A percentile compares a stretch with the other conserved stretches of the same genome.
phyloP scores from a whole-genome alignment of 2,329 filamentous ascomycete genomes.

The Exophiala lecanii-corni region DNA sequence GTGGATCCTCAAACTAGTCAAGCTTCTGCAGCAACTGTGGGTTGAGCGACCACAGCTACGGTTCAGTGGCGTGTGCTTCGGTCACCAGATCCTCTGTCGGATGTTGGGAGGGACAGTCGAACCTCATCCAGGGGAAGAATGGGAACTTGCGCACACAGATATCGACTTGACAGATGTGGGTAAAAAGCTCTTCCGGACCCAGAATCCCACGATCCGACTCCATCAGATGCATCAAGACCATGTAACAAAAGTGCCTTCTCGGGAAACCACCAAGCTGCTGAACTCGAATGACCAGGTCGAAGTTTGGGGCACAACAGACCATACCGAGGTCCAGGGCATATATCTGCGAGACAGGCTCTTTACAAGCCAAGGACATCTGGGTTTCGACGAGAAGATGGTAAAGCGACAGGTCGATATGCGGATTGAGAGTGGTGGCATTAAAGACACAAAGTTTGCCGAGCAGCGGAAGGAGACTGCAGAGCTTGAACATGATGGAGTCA shows the following conservation, averaged over 20 bases:
- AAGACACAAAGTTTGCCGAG: slow-evolving; percentile 35
- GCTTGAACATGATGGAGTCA: slow-evolving; percentile 37
- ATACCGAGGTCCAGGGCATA: slow-evolving; percentile 43
- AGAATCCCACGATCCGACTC: slow-evolving; percentile 34
- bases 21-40: slow-evolving; percentile 48
- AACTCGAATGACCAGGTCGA: slow-evolving; percentile 41
- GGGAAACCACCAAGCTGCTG: slow-evolving; percentile 36
- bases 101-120: slow-evolving; percentile 39
- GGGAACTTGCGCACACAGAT: slow-evolving; percentile 44
- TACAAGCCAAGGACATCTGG: slow-evolving; percentile 45
- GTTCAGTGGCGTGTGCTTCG: slow-evolving; percentile 47
- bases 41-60: slow-evolving; percentile 47
- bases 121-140: slow-evolving; percentile 37
- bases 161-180: slow-evolving; percentile 40
- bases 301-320: slow-evolving; percentile 45
- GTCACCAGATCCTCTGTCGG: slow-evolving; percentile 45
- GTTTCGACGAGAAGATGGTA: slow-evolving; percentile 45
- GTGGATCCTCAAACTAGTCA: slow-evolving; percentile 42
- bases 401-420: slow-evolving; percentile 42
- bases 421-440: slow-evolving; percentile 40
- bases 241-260: slow-evolving; percentile 29
- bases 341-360: slow-evolving; percentile 45
- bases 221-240: slow-evolving; percentile 49
- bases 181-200: slow-evolving; percentile 37
- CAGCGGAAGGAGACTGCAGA: slow-evolving; percentile 36